Base-by-base conservation (phyloP, 2,329 filamentous ascomycete species). In the Hirsutella rhossiliensis region DNA sequence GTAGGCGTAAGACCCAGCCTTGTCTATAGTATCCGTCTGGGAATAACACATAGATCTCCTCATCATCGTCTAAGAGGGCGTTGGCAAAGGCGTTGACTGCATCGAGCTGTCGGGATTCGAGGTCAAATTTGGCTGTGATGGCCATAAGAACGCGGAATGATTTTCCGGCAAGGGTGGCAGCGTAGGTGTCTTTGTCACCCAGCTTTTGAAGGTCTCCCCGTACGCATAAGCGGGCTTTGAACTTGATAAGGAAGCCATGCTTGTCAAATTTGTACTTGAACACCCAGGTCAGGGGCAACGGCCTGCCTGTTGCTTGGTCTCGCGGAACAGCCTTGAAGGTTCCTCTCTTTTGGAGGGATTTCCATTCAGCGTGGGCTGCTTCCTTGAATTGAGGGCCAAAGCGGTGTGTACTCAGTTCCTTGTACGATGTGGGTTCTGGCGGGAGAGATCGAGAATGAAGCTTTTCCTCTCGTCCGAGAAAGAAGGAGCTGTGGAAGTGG, bases 51-150 rank as follows among this genome's bases (percentile, higher is more conserved):
- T 42, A 48, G 11, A 48, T 19, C 11, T 42, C 23, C 18, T 48
- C 15, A 30, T 48, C 18, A 30, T 23, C 7, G n/a, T n/a, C n/a
- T n/a, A 42, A 13, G 5, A 13, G 11, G 17, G 27, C 39, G 9
- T 48, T 48, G 4, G 27, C 44, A 29, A 48, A 48, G 6, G 43
- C 36, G 13, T 47, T 47, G 5, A 47, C 41, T 28, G 40, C 37
- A 30, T 47, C 31, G 5, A 43, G 38, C 31, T 47, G 38, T 28
- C 17, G 7, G 15, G 38, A 13, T 17, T 43, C 20, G 12, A 47
- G 40, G 36, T 47, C 11, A 30, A 45, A 45, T 18, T 38, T 41
- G 27, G 36, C 29, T n/a, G 28, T 18, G 11, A 47, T 42, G 17
- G 39, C 45, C n/a, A 45, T 48, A 13, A 45, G 29, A 9, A 39